A percentile compares a stretch with the other conserved stretches of the same genome.
Evolutionary conservation across 345 rosid species (phyloP).

Genomic region (Gossypium australe): DNA sequence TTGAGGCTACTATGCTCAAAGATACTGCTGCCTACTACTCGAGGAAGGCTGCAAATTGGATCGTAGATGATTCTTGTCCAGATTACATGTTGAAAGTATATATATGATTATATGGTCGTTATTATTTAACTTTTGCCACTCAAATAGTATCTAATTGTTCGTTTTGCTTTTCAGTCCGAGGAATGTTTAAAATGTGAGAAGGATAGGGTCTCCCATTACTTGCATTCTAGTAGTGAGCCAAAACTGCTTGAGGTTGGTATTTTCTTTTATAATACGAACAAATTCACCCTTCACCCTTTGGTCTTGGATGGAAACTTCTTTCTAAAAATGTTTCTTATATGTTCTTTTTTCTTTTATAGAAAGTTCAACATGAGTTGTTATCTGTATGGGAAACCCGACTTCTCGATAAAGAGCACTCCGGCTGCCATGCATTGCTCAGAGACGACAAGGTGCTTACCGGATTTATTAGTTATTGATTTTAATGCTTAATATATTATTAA

Average conservation of each 20-base stretch:
- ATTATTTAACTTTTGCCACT: neutral
- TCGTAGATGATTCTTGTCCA: constrained; percentile 55
- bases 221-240: constrained; percentile 50
- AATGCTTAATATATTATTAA: neutral
- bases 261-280: neutral
- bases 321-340: neutral
- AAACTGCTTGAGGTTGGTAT: constrained; percentile 57
- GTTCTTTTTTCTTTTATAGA: constrained; percentile 26
- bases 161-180: constrained; percentile 36
- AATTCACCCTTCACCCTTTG: neutral
- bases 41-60: constrained; percentile 66
- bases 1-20: constrained; percentile 47
- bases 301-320: neutral
- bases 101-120: neutral
- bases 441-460: constrained; percentile 56
- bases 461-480: constrained; percentile 5
- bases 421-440: constrained; percentile 61
- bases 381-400: constrained; percentile 48
- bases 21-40: constrained; percentile 59
- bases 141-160: constrained; percentile 2
- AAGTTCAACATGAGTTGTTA: constrained; percentile 54
- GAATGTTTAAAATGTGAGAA: constrained; percentile 60
- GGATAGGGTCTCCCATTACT: constrained; percentile 57
- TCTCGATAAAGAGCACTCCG: constrained; percentile 69
- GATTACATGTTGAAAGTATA: constrained; percentile 57